A percentile compares a stretch with the other conserved stretches of the same genome.
These are phyloP conservation scores for Eucalyptus viminalis DNA, from an alignment of 345 rosid genomes.

Conservation along the genomic window DNA sequence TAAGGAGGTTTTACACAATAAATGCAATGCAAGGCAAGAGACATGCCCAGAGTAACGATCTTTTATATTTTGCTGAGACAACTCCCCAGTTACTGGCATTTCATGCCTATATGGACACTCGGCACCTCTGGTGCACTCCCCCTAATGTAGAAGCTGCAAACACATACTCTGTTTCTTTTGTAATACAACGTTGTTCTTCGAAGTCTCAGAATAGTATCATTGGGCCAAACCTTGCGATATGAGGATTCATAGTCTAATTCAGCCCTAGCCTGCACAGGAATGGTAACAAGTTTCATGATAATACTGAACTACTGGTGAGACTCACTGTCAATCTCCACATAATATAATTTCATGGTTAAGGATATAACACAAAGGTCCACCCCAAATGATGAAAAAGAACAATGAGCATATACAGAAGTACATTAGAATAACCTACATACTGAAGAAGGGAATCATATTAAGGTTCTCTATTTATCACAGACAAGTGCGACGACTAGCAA, in stretches of 20 bases:
- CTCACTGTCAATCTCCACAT: background rate
- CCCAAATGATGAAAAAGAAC: background rate
- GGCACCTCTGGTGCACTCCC: constrained; percentile 93
- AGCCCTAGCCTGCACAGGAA: constrained; percentile 63
- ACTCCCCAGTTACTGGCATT: constrained; percentile 89
- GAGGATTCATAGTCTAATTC: constrained; percentile 96
- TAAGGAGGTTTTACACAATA: background rate
- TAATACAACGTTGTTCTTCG: constrained; percentile 85
- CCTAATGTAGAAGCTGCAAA: constrained; percentile 84
- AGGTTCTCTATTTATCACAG: background rate
- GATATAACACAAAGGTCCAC: background rate
- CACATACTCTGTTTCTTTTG: constrained; percentile 82
- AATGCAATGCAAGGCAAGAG: background rate
- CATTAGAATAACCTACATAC: background rate
- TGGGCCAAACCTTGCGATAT: constrained; percentile 70
- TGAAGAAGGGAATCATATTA: background rate
- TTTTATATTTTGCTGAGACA: constrained; percentile 87
- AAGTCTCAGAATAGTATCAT: constrained; percentile 81
- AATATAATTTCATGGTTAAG: background rate
- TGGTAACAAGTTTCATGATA: background rate
- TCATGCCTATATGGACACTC: constrained; percentile 96
- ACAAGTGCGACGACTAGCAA: background rate
- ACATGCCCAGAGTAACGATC: constrained; percentile 88
- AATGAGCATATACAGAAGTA: background rate
- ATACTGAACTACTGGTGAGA: background rate